phyloP scores from a whole-genome alignment of 2,329 filamentous ascomycete genomes.

The Aspergillus hiratsukae region DNA sequence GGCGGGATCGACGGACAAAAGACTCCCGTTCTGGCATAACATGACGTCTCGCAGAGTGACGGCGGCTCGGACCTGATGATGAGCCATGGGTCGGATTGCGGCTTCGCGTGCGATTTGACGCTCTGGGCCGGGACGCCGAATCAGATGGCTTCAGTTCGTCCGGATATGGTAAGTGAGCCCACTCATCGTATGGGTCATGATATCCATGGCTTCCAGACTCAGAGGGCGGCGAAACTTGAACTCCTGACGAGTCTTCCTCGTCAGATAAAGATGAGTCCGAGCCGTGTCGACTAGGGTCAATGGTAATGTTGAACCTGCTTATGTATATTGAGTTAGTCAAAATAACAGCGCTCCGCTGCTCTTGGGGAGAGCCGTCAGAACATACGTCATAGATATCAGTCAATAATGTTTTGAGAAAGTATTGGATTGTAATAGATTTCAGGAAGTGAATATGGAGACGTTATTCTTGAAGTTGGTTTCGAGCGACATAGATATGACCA shows the following conservation, averaged over 20 bases:
- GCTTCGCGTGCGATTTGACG: constrained; percentile 33
- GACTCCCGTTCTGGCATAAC: constrained; percentile 34
- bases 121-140: constrained; percentile 42
- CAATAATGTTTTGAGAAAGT: background rate
- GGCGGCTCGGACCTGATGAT: constrained; percentile 34
- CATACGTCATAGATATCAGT: constrained; percentile 18
- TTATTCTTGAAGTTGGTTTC: background rate
- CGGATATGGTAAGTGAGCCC: constrained; percentile 39
- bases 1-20: constrained; percentile 36
- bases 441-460: background rate
- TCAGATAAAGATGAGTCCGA: constrained; percentile 40
- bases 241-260: constrained; percentile 44
- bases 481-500: background rate
- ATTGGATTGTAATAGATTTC: background rate
- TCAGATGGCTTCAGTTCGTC: constrained; percentile 47
- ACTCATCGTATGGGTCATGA: constrained; percentile 35
- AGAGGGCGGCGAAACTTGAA: constrained; percentile 41
- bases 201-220: constrained; percentile 38
- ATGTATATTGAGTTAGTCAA: constrained; percentile 7
- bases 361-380: background rate
- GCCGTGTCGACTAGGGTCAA: constrained; percentile 36
- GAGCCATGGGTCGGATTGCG: constrained; percentile 36
- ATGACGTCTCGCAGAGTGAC: constrained; percentile 35
- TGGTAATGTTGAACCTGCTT: constrained; percentile 41
- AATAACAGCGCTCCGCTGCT: background rate